These are phyloP conservation scores for Septoria linicola DNA, from an alignment of 2,329 filamentous ascomycete genomes.

Conservation along the genomic window DNA sequence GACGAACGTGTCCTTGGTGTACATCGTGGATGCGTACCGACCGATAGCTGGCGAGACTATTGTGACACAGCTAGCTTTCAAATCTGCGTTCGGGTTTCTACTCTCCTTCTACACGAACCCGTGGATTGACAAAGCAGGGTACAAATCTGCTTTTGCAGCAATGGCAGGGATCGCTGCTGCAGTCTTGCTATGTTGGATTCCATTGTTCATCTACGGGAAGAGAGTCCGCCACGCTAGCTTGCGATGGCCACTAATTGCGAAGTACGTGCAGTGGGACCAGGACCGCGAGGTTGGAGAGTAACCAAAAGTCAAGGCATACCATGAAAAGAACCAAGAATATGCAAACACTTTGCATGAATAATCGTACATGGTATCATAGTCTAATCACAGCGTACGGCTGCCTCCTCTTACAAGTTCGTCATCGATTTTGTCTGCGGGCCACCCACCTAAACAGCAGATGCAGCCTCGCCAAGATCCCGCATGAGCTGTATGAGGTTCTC, in stretches of 20 bases:
- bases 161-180: not conserved
- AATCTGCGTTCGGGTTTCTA: not conserved
- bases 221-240: not conserved
- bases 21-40: constrained; percentile 58
- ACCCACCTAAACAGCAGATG: constrained; percentile 23
- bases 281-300: not conserved
- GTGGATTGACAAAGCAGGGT: not conserved
- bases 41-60: constrained; percentile 58
- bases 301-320: too few species aligned
- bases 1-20: constrained; percentile 57
- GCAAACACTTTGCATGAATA: too few species aligned
- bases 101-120: not conserved
- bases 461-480: constrained; percentile 25
- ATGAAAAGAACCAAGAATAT: too few species aligned
- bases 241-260: not conserved
- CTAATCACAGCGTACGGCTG: not conserved
- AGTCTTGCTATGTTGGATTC: not conserved
- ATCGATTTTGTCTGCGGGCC: too few species aligned
- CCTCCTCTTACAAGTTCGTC: not conserved
- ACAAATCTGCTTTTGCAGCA: not conserved
- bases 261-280: not conserved
- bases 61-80: constrained; percentile 39
- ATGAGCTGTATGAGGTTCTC: constrained; percentile 27
- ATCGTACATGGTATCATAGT: constrained; percentile 11
- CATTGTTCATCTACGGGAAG: not conserved